Evolutionary conservation across 805 yeast genomes (phyloP), one percentile per base, ranked within the genome.

Genomic region (Middelhovenomyces tepae): DNA sequence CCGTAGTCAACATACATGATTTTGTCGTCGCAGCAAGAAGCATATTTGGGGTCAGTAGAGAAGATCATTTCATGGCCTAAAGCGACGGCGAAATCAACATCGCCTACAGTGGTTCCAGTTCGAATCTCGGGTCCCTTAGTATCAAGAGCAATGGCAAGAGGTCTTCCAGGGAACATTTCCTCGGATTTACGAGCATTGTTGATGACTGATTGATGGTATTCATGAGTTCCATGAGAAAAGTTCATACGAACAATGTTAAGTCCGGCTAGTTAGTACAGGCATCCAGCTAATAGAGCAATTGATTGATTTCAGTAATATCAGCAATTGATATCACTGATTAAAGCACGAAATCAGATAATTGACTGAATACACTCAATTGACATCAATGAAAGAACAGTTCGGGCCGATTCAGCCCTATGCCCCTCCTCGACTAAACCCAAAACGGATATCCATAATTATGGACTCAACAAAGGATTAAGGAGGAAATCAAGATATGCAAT

Each of bases 91-190:
- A 65, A 85, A 59, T 91, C 98, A 41, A 65, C 62, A 39, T 74
- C 82, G 54, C 72, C 83, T 44, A 65, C 60, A 51, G 98, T 91
- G 62, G 86, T 77, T 65, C 98, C 98, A 39, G 98, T 89, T 76
- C 98, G 84, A 69, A 91, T 91, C 70, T 91, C 98, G 45, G 98
- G 98, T 51, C 98, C 98, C 75, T 91, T 91, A 63, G 97, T 91
- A 65, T 91, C 98, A 53, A 91, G 77, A 46, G 98, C 98, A 64
- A 91, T 87, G 43, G 95, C 97, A 55, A 91, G 73, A 36, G 97
- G 98, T 69, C 97, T 84, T 57, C 97, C 96, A 47, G 82, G 75
- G 64, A 79, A 86, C 37, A 80, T 61, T 62, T 77, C 78, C 66
- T 83, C 95, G 45, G 96, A 86, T 65, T 85, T 78, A 67, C 94